These are phyloP conservation scores for Melanogaster broomeanus DNA, from an alignment of 768 basidiomycete species.

Conservation along the genomic window DNA sequence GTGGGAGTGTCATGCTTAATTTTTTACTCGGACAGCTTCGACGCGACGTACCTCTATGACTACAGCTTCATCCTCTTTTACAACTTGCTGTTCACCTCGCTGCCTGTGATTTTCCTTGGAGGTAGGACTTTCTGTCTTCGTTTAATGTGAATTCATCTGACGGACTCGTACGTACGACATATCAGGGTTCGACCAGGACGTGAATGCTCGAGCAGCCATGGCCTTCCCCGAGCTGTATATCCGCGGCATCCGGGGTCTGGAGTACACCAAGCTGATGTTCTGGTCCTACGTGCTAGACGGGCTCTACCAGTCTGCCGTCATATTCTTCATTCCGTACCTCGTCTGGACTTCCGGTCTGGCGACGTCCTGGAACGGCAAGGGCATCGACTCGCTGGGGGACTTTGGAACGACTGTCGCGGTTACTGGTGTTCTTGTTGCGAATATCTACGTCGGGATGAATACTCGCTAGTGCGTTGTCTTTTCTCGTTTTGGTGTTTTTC, in stretches of 20 bases:
- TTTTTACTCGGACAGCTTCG: constrained; percentile 59
- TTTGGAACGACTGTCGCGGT: constrained; percentile 92
- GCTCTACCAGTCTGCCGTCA: constrained; percentile 85
- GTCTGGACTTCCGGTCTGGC: constrained; percentile 67
- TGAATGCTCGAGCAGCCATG: constrained; percentile 84
- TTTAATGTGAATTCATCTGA: constrained; percentile 1
- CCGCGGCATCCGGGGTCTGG: constrained; percentile 89
- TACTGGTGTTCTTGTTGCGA: constrained; percentile 85
- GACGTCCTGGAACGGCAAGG: constrained; percentile 75
- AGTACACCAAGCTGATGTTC: constrained; percentile 90
- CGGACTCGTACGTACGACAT: too few relatives aligned
- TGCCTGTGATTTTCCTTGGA: constrained; percentile 90
- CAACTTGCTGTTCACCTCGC: constrained; percentile 90
- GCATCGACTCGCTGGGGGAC: constrained; percentile 79
- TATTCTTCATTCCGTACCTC: constrained; percentile 85
- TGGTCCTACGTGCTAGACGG: constrained; percentile 96
- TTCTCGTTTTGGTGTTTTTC: constrained; percentile 2
- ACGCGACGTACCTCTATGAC: constrained; percentile 92
- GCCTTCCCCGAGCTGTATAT: constrained; percentile 97
- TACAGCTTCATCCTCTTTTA: constrained; percentile 92
- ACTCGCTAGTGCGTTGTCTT: constrained; percentile 75
- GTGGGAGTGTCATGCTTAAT: background rate
- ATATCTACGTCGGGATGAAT: constrained; percentile 87
- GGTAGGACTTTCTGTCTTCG: constrained; percentile 47
- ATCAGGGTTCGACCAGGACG: constrained; percentile 89